These are phyloP conservation scores for Periconia sp. DNA, from an alignment of 2,329 filamentous ascomycete genomes.

Conservation along the genomic window DNA sequence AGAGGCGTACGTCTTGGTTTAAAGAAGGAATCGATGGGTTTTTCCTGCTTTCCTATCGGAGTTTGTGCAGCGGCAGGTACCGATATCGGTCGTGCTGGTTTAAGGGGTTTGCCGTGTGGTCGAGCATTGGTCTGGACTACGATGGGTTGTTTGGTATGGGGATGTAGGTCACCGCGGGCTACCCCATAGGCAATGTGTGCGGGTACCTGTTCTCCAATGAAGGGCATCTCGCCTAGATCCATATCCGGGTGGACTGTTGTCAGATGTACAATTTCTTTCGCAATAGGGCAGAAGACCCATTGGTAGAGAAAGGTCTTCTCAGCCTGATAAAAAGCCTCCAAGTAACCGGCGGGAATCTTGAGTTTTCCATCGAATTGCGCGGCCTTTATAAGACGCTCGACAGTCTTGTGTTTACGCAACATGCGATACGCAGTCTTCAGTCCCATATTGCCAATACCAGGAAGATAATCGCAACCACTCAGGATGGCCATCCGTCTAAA, in stretches of 20 bases:
- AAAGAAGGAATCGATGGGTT: constrained; percentile 67
- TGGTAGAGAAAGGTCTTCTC: constrained; percentile 94
- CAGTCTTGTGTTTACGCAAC: constrained; percentile 84
- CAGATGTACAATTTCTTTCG: constrained; percentile 72
- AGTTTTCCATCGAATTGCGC: constrained; percentile 88
- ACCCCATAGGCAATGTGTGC: constrained; percentile 71
- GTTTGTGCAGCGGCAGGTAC: constrained; percentile 32
- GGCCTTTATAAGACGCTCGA: constrained; percentile 79
- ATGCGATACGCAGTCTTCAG: constrained; percentile 91
- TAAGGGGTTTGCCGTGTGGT: constrained; percentile 36
- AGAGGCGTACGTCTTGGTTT: constrained; percentile 64
- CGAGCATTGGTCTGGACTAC: constrained; percentile 34
- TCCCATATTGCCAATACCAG: constrained; percentile 80
- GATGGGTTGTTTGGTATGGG: constrained; percentile 77
- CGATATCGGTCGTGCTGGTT: constrained; percentile 35
- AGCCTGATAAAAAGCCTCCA: constrained; percentile 79
- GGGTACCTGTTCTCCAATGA: constrained; percentile 75
- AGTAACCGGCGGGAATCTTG: constrained; percentile 76
- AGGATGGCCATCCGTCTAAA: constrained; percentile 96
- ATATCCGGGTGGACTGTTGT: constrained; percentile 66
- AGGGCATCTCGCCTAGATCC: constrained; percentile 71
- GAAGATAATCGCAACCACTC: constrained; percentile 94
- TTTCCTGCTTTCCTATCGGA: constrained; percentile 60
- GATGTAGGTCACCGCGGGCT: constrained; percentile 80
- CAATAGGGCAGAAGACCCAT: constrained; percentile 84